Conservation (phyloP, 495 filamentous ascomycete genomes). For the Penicillium daleae region DNA sequence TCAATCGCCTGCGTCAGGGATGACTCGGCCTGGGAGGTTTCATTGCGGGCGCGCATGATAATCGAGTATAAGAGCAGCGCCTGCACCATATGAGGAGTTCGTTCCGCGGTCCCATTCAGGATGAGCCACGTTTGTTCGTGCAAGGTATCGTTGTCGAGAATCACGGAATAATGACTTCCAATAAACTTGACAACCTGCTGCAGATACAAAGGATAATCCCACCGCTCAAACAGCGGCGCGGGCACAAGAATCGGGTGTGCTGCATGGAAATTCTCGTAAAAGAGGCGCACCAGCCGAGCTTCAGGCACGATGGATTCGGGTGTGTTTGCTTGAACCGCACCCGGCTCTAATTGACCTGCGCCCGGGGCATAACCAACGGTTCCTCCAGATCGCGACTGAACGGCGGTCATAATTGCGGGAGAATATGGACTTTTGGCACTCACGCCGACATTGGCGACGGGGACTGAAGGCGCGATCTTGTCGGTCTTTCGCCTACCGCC, state of each 20-base stretch:
- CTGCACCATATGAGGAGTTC: slow-evolving; percentile 3
- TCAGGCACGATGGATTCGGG: background rate
- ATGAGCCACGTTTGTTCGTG: background rate
- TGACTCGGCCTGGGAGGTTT: slow-evolving; percentile 1
- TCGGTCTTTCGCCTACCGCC: slow-evolving; percentile 1
- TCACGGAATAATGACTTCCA: background rate
- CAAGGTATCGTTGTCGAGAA: slow-evolving; percentile 4
- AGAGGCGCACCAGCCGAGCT: slow-evolving; percentile 3
- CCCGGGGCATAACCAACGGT: background rate
- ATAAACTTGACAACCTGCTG: slow-evolving; percentile 9
- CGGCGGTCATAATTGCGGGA: background rate
- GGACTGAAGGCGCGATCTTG: background rate
- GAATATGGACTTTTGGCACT: background rate
- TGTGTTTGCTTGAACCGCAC: background rate
- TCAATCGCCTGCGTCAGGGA: slow-evolving; percentile 1
- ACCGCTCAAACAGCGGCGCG: background rate
- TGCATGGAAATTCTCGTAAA: background rate
- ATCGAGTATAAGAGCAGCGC: slow-evolving; percentile 5
- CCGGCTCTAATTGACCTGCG: background rate
- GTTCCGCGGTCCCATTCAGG: background rate
- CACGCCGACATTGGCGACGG: background rate
- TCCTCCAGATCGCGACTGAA: background rate
- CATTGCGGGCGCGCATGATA: slow-evolving; percentile 1
- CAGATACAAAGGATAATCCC: background rate
- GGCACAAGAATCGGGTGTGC: slow-evolving; percentile 2